Evolutionary conservation across 495 filamentous ascomycete species (phyloP).

Genomic region (Tuber brumale): DNA sequence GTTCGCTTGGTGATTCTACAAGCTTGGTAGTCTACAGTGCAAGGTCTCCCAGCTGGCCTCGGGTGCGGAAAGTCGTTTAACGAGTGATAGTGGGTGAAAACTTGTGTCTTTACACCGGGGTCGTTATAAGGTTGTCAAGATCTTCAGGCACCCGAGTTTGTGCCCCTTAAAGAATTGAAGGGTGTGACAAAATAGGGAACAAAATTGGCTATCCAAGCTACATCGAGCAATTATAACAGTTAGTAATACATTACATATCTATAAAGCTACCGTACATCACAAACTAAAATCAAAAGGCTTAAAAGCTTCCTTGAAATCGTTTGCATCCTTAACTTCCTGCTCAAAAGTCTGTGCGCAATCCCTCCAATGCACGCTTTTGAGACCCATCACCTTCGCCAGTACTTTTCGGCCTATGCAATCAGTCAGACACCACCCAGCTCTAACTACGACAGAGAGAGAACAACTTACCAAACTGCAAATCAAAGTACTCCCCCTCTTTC

Average conservation of each 20-base stretch:
- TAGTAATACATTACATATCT: not conserved
- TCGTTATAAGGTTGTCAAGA: not conserved
- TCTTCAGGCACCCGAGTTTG: not conserved
- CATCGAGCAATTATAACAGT: not conserved
- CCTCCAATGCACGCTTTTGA: constrained; percentile 69
- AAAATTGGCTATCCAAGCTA: not conserved
- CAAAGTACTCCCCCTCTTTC: constrained; percentile 49
- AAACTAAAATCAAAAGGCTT: constrained; percentile 72
- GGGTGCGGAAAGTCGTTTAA: not conserved
- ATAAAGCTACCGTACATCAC: not conserved
- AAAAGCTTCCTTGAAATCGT: constrained; percentile 75
- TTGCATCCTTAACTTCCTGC: constrained; percentile 75
- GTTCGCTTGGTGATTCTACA: not conserved
- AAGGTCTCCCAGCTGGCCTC: not conserved
- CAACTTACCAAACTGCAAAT: constrained; percentile 52
- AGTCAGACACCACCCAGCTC: constrained; percentile 38
- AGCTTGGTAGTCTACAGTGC: not conserved
- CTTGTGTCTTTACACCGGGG: not conserved
- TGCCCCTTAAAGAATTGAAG: not conserved
- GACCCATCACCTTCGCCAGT: constrained; percentile 73
- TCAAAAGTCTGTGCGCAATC: constrained; percentile 68
- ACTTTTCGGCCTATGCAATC: constrained; percentile 56
- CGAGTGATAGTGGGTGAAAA: not conserved
- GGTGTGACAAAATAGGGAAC: not conserved
- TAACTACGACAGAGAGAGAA: not conserved